These are phyloP conservation scores for Bidens hawaiensis DNA, from an alignment of 140 eudicot species.

Conservation along the genomic window DNA sequence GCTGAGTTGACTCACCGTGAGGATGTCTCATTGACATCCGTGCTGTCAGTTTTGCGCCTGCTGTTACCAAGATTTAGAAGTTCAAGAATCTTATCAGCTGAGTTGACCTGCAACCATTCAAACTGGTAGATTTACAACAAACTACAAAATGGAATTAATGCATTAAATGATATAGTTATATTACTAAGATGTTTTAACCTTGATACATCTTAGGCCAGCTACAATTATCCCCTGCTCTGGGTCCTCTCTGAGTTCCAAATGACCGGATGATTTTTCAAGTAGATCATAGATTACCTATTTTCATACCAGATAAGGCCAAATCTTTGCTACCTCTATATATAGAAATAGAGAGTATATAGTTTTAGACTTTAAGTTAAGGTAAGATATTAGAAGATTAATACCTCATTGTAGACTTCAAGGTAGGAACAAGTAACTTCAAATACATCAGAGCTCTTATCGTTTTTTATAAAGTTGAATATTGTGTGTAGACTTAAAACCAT, in stretches of 20 bases:
- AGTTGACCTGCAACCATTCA: constrained; percentile 52
- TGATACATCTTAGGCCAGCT: constrained; percentile 82
- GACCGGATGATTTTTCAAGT: constrained; percentile 91
- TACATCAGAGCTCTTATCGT: constrained; percentile 55
- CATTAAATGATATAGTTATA: constrained; percentile 5
- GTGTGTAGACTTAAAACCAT: constrained; percentile 96
- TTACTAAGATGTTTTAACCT: constrained; percentile 41
- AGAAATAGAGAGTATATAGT: not conserved
- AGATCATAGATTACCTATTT: constrained; percentile 92
- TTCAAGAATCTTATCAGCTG: constrained; percentile 88
- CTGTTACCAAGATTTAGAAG: constrained; percentile 88
- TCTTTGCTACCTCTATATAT: not conserved
- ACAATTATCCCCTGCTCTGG: constrained; percentile 85
- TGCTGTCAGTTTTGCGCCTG: constrained; percentile 91
- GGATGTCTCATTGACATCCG: constrained; percentile 84
- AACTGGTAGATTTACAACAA: not conserved
- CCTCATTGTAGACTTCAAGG: constrained; percentile 98
- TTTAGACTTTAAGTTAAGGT: not conserved
- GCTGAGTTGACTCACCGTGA: constrained; percentile 93
- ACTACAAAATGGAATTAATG: not conserved
- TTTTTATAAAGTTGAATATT: constrained; percentile 57
- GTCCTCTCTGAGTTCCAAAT: constrained; percentile 97
- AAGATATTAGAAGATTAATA: constrained; percentile 17
- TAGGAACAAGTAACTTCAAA: constrained; percentile 89
- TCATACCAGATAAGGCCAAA: not conserved